Conservation (phyloP, 768 basidiomycete species). For the Phylloporus sp. region DNA sequence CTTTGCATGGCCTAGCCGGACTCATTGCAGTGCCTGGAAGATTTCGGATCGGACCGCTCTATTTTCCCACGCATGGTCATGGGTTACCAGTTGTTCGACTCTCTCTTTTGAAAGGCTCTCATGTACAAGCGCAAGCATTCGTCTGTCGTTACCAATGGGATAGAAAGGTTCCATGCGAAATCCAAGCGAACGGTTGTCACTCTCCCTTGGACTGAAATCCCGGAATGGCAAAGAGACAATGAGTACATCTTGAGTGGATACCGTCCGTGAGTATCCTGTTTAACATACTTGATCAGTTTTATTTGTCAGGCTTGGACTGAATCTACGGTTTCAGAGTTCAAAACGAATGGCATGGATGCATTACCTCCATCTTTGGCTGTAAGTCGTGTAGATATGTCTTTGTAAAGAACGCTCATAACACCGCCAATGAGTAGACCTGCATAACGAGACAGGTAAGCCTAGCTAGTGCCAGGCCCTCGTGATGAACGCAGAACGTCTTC, state of each 20-base stretch:
- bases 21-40: constrained; percentile 22
- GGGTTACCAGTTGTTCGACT: background rate
- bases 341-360: constrained; percentile 58
- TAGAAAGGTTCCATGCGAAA: background rate
- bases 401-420: constrained; percentile 12
- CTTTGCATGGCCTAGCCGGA: no score
- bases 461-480: background rate
- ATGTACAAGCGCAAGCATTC: constrained; percentile 14
- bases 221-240: constrained; percentile 71
- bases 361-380: constrained; percentile 66
- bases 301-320: background rate
- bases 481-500: constrained; percentile 2
- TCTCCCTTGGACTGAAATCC: constrained; percentile 55
- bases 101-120: background rate
- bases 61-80: constrained; percentile 12
- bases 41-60: constrained; percentile 7
- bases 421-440: constrained; percentile 48
- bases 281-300: constrained; percentile 2
- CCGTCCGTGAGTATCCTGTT: constrained; percentile 46
- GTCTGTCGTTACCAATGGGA: constrained; percentile 9
- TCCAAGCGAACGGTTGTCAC: constrained; percentile 19
- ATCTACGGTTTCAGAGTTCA: constrained; percentile 42
- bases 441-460: constrained; percentile 68
- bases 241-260: constrained; percentile 70
- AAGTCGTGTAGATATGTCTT: constrained; percentile 25